Conservation (phyloP, 2,329 filamentous ascomycete species). For the Xylariaceae sp. region DNA sequence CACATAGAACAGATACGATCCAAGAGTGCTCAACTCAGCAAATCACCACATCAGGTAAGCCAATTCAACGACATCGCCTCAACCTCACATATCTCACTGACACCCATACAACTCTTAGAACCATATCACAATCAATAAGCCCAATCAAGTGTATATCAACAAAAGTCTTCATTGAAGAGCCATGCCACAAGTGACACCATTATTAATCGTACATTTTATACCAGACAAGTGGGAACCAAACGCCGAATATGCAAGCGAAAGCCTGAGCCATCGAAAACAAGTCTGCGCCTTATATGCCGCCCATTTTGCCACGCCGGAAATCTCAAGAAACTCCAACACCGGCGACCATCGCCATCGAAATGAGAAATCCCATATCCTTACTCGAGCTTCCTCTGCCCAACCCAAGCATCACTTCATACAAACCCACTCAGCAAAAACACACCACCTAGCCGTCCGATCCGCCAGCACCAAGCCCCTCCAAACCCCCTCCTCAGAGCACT, state of each 20-base stretch:
- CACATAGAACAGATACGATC: no score
- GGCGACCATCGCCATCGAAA: constrained; percentile 1
- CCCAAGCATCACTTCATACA: constrained; percentile 39
- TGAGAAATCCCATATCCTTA: not conserved
- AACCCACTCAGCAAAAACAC: constrained; percentile 86
- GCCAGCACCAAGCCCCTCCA: constrained; percentile 81
- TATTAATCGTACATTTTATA: constrained; percentile 13
- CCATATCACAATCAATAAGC: no score
- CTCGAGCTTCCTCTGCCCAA: not conserved
- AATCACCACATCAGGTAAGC: no score
- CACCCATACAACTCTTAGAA: no score
- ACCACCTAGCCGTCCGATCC: constrained; percentile 81
- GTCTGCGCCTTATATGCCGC: not conserved
- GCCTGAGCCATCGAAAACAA: constrained; percentile 1
- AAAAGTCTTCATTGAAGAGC: not conserved
- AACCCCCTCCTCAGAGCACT: constrained; percentile 75
- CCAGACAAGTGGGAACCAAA: not conserved
- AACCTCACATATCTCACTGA: no score
- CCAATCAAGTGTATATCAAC: no score
- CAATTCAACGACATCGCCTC: no score
- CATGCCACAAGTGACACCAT: constrained; percentile 4
- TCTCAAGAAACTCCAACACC: constrained; percentile 11
- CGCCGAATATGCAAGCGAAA: constrained; percentile 8
- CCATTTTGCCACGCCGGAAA: constrained; percentile 9
- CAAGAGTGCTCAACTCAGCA: no score